phyloP scores from a whole-genome alignment of 164 flowering plant genomes.

The Annona cherimola region DNA sequence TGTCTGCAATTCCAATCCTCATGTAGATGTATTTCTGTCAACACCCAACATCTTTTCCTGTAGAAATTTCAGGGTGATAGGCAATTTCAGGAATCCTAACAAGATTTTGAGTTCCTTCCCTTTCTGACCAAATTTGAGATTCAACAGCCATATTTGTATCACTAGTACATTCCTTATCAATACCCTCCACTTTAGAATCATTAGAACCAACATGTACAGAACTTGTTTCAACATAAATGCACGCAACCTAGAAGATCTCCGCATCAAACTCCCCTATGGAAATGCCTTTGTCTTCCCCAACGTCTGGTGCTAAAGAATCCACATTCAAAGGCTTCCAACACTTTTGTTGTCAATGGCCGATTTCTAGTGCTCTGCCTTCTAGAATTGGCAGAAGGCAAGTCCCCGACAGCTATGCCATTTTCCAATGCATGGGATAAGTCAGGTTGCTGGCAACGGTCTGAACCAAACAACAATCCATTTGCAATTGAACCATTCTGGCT shows the following conservation, averaged over 20 bases:
- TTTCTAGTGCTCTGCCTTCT: constrained; percentile 68
- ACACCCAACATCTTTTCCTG: constrained; percentile 9
- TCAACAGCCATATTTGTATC: constrained; percentile 13
- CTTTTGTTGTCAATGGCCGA: constrained; percentile 55
- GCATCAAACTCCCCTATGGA: not conserved
- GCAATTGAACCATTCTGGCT: constrained; percentile 11
- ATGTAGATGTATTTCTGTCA: constrained; percentile 3
- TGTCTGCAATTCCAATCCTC: not conserved
- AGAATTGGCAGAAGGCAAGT: constrained; percentile 20
- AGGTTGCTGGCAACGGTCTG: not conserved
- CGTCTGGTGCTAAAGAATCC: constrained; percentile 36
- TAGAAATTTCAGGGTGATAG: constrained; percentile 13
- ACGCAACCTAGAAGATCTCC: constrained; percentile 32
- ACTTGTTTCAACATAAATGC: constrained; percentile 16
- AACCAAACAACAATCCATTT: not conserved
- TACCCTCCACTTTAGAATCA: constrained; percentile 24
- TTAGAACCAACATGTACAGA: constrained; percentile 12
- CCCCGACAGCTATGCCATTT: constrained; percentile 14
- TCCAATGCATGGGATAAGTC: constrained; percentile 1
- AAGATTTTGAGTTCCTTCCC: constrained; percentile 16
- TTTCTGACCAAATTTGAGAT: constrained; percentile 19
- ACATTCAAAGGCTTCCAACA: constrained; percentile 60
- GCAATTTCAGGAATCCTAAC: constrained; percentile 10
- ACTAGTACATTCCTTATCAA: constrained; percentile 20
- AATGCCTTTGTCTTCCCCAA: constrained; percentile 16